These are phyloP conservation scores for Ilex aquifolium DNA, from an alignment of 257 asterid species.

Conservation along the genomic window DNA sequence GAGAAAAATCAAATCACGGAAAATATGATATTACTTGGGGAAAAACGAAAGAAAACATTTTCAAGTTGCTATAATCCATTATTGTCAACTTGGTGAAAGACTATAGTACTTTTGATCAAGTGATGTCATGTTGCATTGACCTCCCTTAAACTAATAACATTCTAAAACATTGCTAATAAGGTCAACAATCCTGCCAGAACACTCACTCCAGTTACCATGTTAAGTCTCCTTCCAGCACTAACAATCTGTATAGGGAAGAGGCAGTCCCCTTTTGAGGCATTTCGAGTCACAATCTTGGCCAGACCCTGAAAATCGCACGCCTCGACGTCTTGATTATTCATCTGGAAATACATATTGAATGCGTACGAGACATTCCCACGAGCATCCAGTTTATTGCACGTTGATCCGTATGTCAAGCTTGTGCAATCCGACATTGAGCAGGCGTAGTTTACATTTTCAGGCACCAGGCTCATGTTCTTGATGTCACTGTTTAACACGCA, in stretches of 20 bases:
- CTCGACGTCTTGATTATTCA: slow-evolving; percentile 17
- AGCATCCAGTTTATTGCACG: slow-evolving; percentile 24
- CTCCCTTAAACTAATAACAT: no score
- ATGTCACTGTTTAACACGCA: slow-evolving; percentile 18
- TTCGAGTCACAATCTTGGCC: slow-evolving; percentile 21
- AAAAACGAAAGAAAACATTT: no score
- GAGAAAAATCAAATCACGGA: no score
- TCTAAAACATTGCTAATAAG: no score
- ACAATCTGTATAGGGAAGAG: slow-evolving; percentile 13
- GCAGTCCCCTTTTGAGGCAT: slow-evolving; percentile 24
- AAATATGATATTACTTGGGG: no score
- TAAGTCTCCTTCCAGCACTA: no score
- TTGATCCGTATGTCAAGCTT: slow-evolving; percentile 25
- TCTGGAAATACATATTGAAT: slow-evolving; percentile 41
- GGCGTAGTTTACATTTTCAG: neutral
- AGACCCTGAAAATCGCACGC: slow-evolving; percentile 30
- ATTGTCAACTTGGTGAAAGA: no score
- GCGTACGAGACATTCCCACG: slow-evolving; percentile 38
- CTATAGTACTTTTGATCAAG: no score
- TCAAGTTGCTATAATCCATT: no score
- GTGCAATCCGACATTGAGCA: slow-evolving; percentile 38
- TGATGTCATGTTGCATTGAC: no score
- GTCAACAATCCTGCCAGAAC: no score
- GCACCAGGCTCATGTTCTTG: neutral
- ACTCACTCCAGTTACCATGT: no score